Evolutionary conservation across 768 basidiomycete species (phyloP).

Genomic region (Pulveroboletus sp.): DNA sequence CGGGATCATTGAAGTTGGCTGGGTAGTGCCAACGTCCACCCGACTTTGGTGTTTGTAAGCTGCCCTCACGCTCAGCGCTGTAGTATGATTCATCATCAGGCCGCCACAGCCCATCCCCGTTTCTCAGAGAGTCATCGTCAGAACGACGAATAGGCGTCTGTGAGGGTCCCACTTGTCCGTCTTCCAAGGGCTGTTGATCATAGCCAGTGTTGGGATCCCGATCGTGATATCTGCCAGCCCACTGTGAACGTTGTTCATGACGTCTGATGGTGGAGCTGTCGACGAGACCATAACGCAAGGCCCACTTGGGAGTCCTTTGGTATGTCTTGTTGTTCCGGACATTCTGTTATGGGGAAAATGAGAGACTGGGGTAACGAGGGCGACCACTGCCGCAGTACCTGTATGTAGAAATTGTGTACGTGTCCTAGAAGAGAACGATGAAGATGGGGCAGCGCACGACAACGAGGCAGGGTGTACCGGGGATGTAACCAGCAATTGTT

Average conservation of each 20-base stretch:
- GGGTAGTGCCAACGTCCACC: constrained; percentile 77
- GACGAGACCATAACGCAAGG: constrained; percentile 83
- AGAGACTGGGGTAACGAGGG: background rate
- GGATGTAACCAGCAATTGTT: constrained; percentile 89
- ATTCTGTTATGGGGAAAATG: constrained; percentile 48
- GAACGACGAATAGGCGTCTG: constrained; percentile 11
- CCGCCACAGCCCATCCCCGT: constrained; percentile 60
- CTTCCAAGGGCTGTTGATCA: constrained; percentile 68
- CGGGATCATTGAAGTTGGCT: constrained; percentile 70
- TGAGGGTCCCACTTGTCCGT: constrained; percentile 57
- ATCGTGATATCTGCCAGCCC: constrained; percentile 85
- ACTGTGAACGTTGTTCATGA: constrained; percentile 75
- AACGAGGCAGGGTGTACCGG: constrained; percentile 43
- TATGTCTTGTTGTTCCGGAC: constrained; percentile 94
- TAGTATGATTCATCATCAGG: constrained; percentile 77
- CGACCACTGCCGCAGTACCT: constrained; percentile 39
- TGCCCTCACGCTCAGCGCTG: constrained; percentile 36
- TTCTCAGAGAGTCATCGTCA: constrained; percentile 14
- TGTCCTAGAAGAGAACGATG: constrained; percentile 51
- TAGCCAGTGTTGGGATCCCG: constrained; percentile 65
- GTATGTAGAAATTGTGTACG: constrained; percentile 90
- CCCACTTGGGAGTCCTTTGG: constrained; percentile 94
- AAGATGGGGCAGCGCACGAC: background rate
- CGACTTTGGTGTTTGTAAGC: constrained; percentile 32
- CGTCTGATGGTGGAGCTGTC: constrained; percentile 74